Percentiles rank a stretch among this genome's conserved stretches.
Evolutionary conservation across 768 basidiomycete genomes (phyloP).

Genomic region (Clitopilus passeckerianus): DNA sequence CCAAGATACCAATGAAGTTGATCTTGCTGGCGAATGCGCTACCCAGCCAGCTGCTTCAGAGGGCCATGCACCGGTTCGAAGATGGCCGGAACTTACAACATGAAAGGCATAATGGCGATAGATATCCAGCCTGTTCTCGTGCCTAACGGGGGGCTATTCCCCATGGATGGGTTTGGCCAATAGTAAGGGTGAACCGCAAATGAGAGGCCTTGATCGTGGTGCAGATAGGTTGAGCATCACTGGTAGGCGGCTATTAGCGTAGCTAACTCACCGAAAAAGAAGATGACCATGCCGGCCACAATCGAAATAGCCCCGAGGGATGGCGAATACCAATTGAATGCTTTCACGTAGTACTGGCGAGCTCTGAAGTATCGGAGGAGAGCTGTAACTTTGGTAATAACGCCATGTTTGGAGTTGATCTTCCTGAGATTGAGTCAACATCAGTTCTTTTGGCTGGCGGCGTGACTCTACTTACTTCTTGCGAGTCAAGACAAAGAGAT

Average conservation of each 20-base stretch:
- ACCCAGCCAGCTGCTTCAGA: background rate
- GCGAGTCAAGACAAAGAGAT: background rate
- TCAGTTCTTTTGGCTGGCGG: no score
- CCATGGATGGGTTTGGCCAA: constrained; percentile 23
- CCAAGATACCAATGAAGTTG: constrained; percentile 24
- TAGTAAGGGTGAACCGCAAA: constrained; percentile 22
- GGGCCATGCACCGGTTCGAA: background rate
- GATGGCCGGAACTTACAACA: constrained; percentile 16
- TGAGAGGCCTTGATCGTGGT: constrained; percentile 10
- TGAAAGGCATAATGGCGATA: constrained; percentile 29
- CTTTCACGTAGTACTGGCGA: constrained; percentile 16
- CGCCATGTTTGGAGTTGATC: background rate
- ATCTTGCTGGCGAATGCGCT: constrained; percentile 30
- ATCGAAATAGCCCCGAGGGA: constrained; percentile 19
- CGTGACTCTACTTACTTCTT: background rate
- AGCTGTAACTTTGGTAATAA: constrained; percentile 14
- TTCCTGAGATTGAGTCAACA: background rate
- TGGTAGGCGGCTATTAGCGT: no score
- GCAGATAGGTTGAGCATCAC: background rate
- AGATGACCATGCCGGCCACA: constrained; percentile 17
- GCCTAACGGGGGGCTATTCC: constrained; percentile 22
- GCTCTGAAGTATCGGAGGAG: constrained; percentile 13
- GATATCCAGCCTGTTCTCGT: constrained; percentile 28
- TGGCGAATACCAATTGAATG: constrained; percentile 21
- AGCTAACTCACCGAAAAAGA: constrained; percentile 14